Evolutionary conservation across 371 early-diverging fungal species (phyloP).

Genomic region (Enterospora canceri): DNA sequence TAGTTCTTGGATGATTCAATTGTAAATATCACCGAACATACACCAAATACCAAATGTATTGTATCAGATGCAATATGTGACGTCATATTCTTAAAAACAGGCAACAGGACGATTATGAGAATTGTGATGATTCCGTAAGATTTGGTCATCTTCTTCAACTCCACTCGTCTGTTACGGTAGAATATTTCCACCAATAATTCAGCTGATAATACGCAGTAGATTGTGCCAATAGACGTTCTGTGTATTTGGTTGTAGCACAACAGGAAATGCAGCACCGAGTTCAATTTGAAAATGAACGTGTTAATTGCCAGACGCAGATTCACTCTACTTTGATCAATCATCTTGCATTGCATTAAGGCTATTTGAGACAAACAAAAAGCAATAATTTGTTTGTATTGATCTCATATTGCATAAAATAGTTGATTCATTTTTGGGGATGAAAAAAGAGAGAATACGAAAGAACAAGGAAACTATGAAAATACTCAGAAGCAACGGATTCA

Average conservation of each 20-base stretch:
- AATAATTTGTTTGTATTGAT: no score
- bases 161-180: not conserved
- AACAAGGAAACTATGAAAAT: constrained; percentile 33
- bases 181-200: not conserved
- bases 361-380: no score
- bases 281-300: not conserved
- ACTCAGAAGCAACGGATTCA: constrained; percentile 9
- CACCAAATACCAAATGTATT: constrained; percentile 21
- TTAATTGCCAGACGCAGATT: not conserved
- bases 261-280: not conserved
- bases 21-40: constrained; percentile 22
- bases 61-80: constrained; percentile 23
- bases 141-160: not conserved
- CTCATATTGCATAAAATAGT: no score
- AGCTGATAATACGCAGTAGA: not conserved
- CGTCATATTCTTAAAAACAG: constrained; percentile 28
- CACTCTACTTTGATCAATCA: not conserved
- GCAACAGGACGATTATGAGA: constrained; percentile 12
- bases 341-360: no score
- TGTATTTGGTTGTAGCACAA: not conserved
- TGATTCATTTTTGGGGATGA: no score
- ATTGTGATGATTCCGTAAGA: constrained; percentile 21
- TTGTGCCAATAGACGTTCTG: not conserved
- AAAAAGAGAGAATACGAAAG: constrained; percentile 11
- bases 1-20: constrained; percentile 15